Conservation (phyloP, 179 eudicot species). For the Pouteria campechiana region DNA sequence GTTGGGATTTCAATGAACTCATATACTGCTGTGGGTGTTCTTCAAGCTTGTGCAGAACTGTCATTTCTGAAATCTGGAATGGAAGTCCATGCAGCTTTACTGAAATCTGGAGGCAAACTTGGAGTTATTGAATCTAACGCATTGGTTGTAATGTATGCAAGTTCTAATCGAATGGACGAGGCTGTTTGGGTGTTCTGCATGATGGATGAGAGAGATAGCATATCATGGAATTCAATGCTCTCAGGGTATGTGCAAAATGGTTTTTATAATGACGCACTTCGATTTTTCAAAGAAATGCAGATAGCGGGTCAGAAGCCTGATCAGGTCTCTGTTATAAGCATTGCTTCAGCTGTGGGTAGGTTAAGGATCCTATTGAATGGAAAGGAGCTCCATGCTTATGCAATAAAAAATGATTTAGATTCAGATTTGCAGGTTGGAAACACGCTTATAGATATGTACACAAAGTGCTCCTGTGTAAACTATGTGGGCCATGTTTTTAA, state of each 20-base stretch:
- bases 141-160: slow-evolving; percentile 69
- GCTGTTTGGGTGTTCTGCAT: slow-evolving; percentile 26
- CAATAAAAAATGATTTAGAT: slow-evolving; percentile 35
- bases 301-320: slow-evolving; percentile 41
- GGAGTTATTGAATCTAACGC: slow-evolving; percentile 44
- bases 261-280: slow-evolving; percentile 34
- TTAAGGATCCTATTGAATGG: slow-evolving; percentile 47
- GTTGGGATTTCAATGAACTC: slow-evolving; percentile 32
- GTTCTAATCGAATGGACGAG: slow-evolving; percentile 34
- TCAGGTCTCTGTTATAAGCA: slow-evolving; percentile 43
- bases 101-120: slow-evolving; percentile 31
- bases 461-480: slow-evolving; percentile 49
- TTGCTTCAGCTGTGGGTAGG: slow-evolving; percentile 61
- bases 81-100: slow-evolving; percentile 46
- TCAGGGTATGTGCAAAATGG: slow-evolving; percentile 41
- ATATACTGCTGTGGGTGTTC: slow-evolving; percentile 46
- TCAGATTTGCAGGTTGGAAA: slow-evolving; percentile 41
- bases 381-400: slow-evolving; percentile 51
- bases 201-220: slow-evolving; percentile 34
- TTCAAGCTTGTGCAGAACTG: slow-evolving; percentile 47
- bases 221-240: slow-evolving; percentile 66
- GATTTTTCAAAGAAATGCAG: slow-evolving; percentile 31
- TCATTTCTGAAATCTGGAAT: slow-evolving; percentile 26
- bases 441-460: slow-evolving; percentile 82
- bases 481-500: slow-evolving; percentile 51